Evolutionary conservation across 202 grass and related monocot genomes (phyloP), one percentile per base, ranked within the genome.

Genomic region (Eragrostis tef): DNA sequence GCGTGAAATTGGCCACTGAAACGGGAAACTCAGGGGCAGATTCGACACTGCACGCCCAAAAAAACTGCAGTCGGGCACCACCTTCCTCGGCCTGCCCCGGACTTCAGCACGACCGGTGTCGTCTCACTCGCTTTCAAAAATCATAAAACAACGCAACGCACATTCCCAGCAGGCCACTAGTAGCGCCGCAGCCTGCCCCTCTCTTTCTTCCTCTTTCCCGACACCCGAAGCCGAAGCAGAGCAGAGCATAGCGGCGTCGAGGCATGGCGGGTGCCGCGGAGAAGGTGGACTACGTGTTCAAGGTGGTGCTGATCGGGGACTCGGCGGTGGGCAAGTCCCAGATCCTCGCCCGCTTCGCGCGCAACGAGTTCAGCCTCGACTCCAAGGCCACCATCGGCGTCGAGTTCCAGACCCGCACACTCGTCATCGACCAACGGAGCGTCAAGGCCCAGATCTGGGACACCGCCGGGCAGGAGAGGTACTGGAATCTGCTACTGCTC

Each of bases 401-500:
- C 69, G 94, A 97, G 87, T 97, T 97, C 88, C 78, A 94, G 87
- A 94, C 92, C 3, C 89, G 92, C 41, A 94, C 92, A 34, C 83
- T 94, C 78, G 82, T 80, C 71, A 91, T 94, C 75, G 81, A 91
- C 44, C 64, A 79, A 29, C 82, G 90, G 31, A 91, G 79, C 50
- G 81, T 94, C 89, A 97, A 97, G 87, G 91, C 91, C 73, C 94
- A 97, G 89, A 97, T 97, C 90, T 97, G 94, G 94, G 91, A 97
- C 77, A 97, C 94, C 66, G 94, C 94, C 8, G 94, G 94, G 0
- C 94, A 97, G 81, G 94, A 97, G 66, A 94, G 94, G 94, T 90
- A 70, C 80, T 36, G 52, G 58, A 39, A 39, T 65, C 62, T 6
- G 4, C 11, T 6, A 29, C 59, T n/a, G n/a, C n/a, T 29, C 57